phyloP scores from a whole-genome alignment of 768 basidiomycete species.

The Termitomyces sp. region DNA sequence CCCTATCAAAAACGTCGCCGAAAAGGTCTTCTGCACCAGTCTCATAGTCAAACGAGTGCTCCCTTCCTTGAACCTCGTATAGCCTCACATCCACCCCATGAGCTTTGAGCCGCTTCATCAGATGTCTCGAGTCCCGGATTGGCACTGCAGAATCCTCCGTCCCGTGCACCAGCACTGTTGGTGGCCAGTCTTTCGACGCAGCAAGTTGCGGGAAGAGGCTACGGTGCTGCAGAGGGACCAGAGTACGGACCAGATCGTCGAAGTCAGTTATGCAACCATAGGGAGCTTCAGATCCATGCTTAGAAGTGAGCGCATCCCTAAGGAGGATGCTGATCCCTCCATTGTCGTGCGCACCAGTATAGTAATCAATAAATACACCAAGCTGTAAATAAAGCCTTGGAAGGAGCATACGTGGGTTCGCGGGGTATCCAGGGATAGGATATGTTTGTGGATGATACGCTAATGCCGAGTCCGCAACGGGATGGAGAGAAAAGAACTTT shows the following conservation, averaged over 20 bases:
- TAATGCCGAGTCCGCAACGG: constrained; percentile 36
- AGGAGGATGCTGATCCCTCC: constrained; percentile 41
- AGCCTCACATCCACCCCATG: constrained; percentile 23
- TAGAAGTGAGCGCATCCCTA: constrained; percentile 17
- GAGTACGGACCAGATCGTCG: constrained; percentile 3
- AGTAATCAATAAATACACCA: constrained; percentile 53
- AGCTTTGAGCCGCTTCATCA: constrained; percentile 23
- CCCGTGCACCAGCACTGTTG: constrained; percentile 43
- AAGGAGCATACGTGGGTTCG: constrained; percentile 57
- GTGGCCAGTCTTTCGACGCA: constrained; percentile 34
- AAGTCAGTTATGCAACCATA: constrained; percentile 3
- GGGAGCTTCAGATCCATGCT: background rate
- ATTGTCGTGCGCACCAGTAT: constrained; percentile 38
- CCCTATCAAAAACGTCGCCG: constrained; percentile 28
- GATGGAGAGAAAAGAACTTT: constrained; percentile 13
- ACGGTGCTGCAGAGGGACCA: constrained; percentile 24
- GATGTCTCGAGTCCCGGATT: constrained; percentile 30
- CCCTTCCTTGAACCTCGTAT: constrained; percentile 23
- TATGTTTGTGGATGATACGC: constrained; percentile 39
- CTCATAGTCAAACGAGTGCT: constrained; percentile 55
- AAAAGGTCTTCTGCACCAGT: constrained; percentile 34
- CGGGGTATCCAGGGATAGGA: constrained; percentile 51
- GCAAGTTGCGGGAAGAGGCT: constrained; percentile 41
- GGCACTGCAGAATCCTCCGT: constrained; percentile 41
- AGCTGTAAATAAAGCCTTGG: constrained; percentile 53